Evolutionary conservation across 2,329 filamentous ascomycete genomes (phyloP).

Genomic region (Penicillium sp.): DNA sequence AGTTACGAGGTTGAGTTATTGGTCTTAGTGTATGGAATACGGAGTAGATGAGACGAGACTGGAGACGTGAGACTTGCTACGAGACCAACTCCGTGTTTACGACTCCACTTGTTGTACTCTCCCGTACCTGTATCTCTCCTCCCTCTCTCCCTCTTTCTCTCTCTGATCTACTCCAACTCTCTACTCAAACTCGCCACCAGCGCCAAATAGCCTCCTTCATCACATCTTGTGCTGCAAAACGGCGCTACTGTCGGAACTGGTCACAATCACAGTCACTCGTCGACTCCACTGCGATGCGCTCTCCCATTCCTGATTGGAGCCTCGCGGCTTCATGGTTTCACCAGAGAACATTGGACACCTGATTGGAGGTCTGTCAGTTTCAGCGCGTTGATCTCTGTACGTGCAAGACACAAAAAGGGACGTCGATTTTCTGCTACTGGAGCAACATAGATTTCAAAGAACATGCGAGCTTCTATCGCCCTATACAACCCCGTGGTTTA

Average conservation of each 20-base stretch:
- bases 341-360: neutral
- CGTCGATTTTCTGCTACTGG: constrained; percentile 2
- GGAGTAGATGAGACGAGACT: neutral
- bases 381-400: neutral
- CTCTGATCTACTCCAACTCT: too few species aligned
- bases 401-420: neutral
- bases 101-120: neutral
- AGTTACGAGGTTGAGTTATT: neutral
- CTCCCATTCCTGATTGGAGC: constrained; percentile 10
- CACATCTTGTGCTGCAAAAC: constrained; percentile 1
- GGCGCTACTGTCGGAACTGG: constrained; percentile 22
- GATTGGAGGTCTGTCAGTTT: neutral
- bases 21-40: neutral
- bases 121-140: neutral
- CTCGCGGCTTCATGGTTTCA: constrained; percentile 13
- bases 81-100: neutral
- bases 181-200: constrained; percentile 12
- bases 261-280: constrained; percentile 23
- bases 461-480: constrained; percentile 1
- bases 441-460: constrained; percentile 2
- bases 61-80: too few species aligned
- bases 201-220: constrained; percentile 16
- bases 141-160: too few species aligned
- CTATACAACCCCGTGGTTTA: constrained; percentile 8
- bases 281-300: constrained; percentile 3